Conservation (phyloP, 768 basidiomycete species). For the Jaapia argillacea region DNA sequence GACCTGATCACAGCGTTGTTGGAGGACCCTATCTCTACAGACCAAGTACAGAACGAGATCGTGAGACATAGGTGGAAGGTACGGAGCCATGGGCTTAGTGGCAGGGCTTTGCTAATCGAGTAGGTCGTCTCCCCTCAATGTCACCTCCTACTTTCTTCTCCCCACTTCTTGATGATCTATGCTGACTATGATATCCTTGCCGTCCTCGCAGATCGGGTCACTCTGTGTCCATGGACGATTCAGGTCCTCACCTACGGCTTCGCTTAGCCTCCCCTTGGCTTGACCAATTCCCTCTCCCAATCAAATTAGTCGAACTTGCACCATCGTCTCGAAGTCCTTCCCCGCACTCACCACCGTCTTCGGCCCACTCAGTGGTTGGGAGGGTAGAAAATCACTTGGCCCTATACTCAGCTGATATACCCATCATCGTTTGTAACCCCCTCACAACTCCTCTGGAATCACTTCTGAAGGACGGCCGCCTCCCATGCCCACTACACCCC, state of each 20-base stretch:
- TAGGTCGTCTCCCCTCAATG: too few species aligned
- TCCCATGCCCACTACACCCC: constrained; percentile 16
- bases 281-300: constrained; percentile 37
- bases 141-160: too few species aligned
- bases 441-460: constrained; percentile 36
- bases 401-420: constrained; percentile 39
- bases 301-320: constrained; percentile 17
- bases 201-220: too few species aligned
- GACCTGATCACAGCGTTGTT: constrained; percentile 64
- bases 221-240: too few species aligned
- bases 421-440: constrained; percentile 58
- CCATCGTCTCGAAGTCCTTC: not conserved
- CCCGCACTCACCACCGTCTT: constrained; percentile 2
- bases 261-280: constrained; percentile 46
- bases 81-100: constrained; percentile 2
- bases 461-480: constrained; percentile 15
- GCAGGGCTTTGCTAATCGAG: too few species aligned
- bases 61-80: constrained; percentile 41
- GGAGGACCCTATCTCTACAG: constrained; percentile 59
- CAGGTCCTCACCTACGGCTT: too few species aligned
- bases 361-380: constrained; percentile 3
- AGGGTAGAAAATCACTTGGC: too few species aligned
- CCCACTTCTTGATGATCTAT: too few species aligned
- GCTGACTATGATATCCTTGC: too few species aligned
- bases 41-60: constrained; percentile 28